These are phyloP conservation scores for Trichoderma sp. DNA, from an alignment of 2,329 filamentous ascomycete species.

Conservation along the genomic window DNA sequence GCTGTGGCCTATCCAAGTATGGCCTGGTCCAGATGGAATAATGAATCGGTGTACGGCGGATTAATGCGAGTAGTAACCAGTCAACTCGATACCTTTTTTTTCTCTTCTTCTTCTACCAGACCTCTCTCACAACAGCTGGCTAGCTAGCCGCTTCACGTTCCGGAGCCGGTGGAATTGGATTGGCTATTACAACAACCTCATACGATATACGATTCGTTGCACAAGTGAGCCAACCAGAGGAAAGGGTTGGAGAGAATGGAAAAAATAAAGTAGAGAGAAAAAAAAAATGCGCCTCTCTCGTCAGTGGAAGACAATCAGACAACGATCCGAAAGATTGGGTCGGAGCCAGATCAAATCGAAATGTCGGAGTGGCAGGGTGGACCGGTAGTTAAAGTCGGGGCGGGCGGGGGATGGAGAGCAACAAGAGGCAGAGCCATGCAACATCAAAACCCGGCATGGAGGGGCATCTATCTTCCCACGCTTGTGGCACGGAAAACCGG, in stretches of 20 bases:
- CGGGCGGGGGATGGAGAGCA: constrained; percentile 13
- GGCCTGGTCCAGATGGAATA: background rate
- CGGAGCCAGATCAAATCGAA: constrained; percentile 19
- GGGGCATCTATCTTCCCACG: constrained; percentile 16
- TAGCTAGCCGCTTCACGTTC: background rate
- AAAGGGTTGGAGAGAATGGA: background rate
- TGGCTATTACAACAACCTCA: background rate
- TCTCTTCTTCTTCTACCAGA: background rate
- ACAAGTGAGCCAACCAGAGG: background rate
- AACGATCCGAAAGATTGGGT: constrained; percentile 15
- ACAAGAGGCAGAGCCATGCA: constrained; percentile 4
- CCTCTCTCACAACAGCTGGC: background rate
- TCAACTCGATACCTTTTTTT: background rate
- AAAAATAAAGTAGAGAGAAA: background rate
- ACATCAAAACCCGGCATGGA: constrained; percentile 19
- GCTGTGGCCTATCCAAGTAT: constrained; percentile 6
- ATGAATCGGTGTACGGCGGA: background rate
- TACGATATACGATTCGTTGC: background rate
- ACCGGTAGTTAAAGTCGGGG: constrained; percentile 18
- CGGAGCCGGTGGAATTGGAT: background rate
- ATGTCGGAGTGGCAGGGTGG: constrained; percentile 21
- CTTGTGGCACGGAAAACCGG: background rate
- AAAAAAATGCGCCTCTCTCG: background rate
- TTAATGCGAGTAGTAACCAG: background rate
- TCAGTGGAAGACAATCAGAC: background rate